phyloP scores from a whole-genome alignment of 306 rosid genomes.

The Macrotyloma uniflorum region DNA sequence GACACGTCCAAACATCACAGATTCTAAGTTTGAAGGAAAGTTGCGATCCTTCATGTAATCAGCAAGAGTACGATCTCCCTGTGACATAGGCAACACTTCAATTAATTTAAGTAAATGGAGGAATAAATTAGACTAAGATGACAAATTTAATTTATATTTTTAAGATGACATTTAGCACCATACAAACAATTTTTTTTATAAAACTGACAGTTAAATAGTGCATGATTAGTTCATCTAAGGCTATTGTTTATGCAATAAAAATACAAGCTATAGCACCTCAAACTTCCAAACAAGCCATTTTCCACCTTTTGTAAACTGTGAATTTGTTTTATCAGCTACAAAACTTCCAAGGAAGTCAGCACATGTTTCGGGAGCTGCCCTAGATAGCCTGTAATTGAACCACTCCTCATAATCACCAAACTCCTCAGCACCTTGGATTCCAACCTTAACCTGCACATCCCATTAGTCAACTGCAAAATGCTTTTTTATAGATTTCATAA shows the following conservation, averaged over 20 bases:
- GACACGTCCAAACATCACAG: slow-evolving; percentile 88
- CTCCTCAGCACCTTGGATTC: slow-evolving; percentile 73
- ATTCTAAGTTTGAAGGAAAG: slow-evolving; percentile 85
- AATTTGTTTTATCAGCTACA: slow-evolving; percentile 66
- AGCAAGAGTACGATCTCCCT: slow-evolving; percentile 87
- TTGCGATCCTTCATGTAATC: slow-evolving; percentile 82
- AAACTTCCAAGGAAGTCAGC: slow-evolving; percentile 96
- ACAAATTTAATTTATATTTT: slow-evolving; percentile 1
- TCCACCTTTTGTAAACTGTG: slow-evolving; percentile 78
- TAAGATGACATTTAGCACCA: slow-evolving; percentile 30
- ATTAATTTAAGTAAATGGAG: slow-evolving; percentile 30
- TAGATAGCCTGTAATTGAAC: slow-evolving; percentile 91
- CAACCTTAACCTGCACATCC: slow-evolving; percentile 74
- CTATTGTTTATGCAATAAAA: slow-evolving; percentile 18
- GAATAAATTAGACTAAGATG: slow-evolving; percentile 11
- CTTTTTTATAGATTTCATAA: not conserved
- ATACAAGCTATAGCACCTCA: slow-evolving; percentile 64
- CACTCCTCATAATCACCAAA: slow-evolving; percentile 89
- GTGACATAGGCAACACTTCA: slow-evolving; percentile 38
- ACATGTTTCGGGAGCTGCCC: slow-evolving; percentile 99
- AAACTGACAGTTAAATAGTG: slow-evolving; percentile 18
- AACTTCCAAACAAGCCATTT: slow-evolving; percentile 99
- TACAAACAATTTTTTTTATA: not conserved
- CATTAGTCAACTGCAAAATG: slow-evolving; percentile 32
- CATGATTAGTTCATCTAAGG: slow-evolving; percentile 22